phyloP scores from a whole-genome alignment of 805 yeast genomes.

The Kodamaea leandrae region DNA sequence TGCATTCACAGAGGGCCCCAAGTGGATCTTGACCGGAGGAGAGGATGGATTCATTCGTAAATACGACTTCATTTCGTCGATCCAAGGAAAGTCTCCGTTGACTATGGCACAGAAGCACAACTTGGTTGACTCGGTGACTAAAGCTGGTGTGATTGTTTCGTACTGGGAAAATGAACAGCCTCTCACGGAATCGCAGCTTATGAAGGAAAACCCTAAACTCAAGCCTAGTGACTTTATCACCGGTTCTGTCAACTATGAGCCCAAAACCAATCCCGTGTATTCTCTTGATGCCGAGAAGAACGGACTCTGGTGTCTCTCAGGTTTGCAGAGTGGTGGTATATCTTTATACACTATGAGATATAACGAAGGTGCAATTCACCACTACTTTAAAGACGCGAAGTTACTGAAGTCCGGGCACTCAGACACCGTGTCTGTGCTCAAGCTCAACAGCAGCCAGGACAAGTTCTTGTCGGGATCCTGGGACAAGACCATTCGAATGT shows the following conservation, averaged over 20 bases:
- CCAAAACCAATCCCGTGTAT: conserved; percentile 78
- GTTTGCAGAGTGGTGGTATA: conserved; percentile 82
- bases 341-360: conserved; percentile 78
- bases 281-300: conserved; percentile 81
- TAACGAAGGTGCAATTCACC: conserved; percentile 76
- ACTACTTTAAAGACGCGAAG: conserved; percentile 55
- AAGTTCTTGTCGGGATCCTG: conserved; percentile 79
- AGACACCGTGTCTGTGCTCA: conserved; percentile 71
- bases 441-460: conserved; percentile 59
- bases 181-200: conserved; percentile 40
- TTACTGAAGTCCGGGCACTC: conserved; percentile 51
- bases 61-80: conserved; percentile 79
- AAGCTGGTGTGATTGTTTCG: conserved; percentile 77
- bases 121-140: conserved; percentile 77
- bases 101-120: conserved; percentile 92
- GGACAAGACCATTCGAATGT: conserved; percentile 77
- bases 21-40: conserved; percentile 91
- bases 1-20: conserved; percentile 74
- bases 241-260: conserved; percentile 48
- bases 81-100: conserved; percentile 81
- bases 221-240: conserved; percentile 33
- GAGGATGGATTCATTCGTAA: conserved; percentile 92
- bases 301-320: conserved; percentile 81
- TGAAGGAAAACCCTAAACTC: conserved; percentile 38
- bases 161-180: conserved; percentile 99